Percentiles rank a stretch among this genome's conserved stretches.
Evolutionary conservation across 2,329 filamentous ascomycete genomes (phyloP).

Genomic region (Plectosphaerella cucumerina): DNA sequence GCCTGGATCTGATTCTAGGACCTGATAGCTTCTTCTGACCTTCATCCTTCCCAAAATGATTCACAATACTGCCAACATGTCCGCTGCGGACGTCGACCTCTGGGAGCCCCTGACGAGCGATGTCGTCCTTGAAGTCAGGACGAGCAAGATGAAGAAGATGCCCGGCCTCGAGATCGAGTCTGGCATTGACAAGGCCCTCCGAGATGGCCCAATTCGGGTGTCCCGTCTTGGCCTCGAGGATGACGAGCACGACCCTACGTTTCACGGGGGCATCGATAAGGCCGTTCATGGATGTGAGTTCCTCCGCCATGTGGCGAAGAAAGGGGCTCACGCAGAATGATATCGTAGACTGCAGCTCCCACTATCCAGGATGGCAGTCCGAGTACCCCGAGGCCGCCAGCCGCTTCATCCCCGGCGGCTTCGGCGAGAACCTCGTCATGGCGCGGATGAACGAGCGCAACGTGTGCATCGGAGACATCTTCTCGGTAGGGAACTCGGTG

Average conservation of each 20-base stretch:
- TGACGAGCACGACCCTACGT: constrained; percentile 59
- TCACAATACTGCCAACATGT: neutral
- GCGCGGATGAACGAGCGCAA: constrained; percentile 58
- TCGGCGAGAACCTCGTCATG: constrained; percentile 62
- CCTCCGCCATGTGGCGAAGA: neutral
- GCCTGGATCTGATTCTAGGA: too few relatives aligned
- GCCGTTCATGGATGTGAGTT: constrained; percentile 54
- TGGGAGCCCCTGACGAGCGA: constrained; percentile 40
- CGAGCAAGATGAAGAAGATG: constrained; percentile 52
- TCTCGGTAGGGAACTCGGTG: constrained; percentile 45
- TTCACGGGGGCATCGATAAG: constrained; percentile 61
- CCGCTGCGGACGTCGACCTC: constrained; percentile 26
- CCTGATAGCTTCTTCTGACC: too few relatives aligned
- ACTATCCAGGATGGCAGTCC: constrained; percentile 51
- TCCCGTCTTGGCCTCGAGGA: constrained; percentile 45
- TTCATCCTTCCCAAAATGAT: too few relatives aligned
- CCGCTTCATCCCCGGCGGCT: constrained; percentile 53
- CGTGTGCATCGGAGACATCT: constrained; percentile 60
- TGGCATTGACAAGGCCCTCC: constrained; percentile 51
- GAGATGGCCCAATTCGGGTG: constrained; percentile 40
- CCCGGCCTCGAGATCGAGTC: constrained; percentile 45
- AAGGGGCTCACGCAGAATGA: neutral
- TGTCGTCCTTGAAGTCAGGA: constrained; percentile 51
- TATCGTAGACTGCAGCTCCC: constrained; percentile 49
- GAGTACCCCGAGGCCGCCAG: constrained; percentile 47